A percentile compares a stretch with the other conserved stretches of the same genome.
Evolutionary conservation across 2,329 filamentous ascomycete species (phyloP).

Genomic region (Fusarium oligoseptatum): DNA sequence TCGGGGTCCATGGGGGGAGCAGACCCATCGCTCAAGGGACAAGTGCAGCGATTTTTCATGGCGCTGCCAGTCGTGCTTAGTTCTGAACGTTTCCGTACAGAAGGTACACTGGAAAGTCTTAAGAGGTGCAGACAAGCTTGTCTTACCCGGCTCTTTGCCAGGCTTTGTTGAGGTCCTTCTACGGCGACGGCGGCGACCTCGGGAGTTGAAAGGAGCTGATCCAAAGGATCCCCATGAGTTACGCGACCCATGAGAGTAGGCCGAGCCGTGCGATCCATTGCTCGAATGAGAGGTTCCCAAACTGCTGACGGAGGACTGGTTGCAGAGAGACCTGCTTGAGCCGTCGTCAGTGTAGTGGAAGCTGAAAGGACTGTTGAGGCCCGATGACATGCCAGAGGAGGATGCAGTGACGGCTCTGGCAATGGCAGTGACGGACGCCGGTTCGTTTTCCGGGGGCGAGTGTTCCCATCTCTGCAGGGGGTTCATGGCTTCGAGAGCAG

Average conservation of each 20-base stretch:
- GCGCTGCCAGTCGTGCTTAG: slow-evolving; percentile 78
- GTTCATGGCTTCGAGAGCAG: slow-evolving; percentile 67
- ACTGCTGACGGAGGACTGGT: slow-evolving; percentile 71
- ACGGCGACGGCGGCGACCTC: slow-evolving; percentile 64
- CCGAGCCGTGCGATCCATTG: slow-evolving; percentile 69
- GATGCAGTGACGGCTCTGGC: slow-evolving; percentile 69
- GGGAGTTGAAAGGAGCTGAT: slow-evolving; percentile 57
- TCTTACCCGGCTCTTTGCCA: slow-evolving; percentile 50
- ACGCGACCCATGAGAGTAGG: slow-evolving; percentile 69
- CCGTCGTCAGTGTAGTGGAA: slow-evolving; percentile 72
- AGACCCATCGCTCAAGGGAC: slow-evolving; percentile 76
- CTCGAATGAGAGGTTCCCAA: slow-evolving; percentile 72
- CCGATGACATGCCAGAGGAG: slow-evolving; percentile 65
- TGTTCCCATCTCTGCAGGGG: slow-evolving; percentile 71
- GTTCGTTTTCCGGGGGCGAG: slow-evolving; percentile 72
- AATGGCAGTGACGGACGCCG: slow-evolving; percentile 70
- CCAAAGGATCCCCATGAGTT: slow-evolving; percentile 68
- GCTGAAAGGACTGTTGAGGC: slow-evolving; percentile 69
- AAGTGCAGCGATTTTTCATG: slow-evolving; percentile 77
- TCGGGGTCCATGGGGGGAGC: slow-evolving; percentile 68
- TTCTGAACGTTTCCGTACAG: slow-evolving; percentile 76
- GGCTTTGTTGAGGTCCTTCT: slow-evolving; percentile 56
- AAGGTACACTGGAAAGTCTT: slow-evolving; percentile 77
- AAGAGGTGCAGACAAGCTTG: slow-evolving; percentile 56
- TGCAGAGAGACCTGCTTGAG: slow-evolving; percentile 68